These are phyloP conservation scores for Scheffersomyces stipitis DNA, from an alignment of 805 yeast genomes.

Conservation along the genomic window DNA sequence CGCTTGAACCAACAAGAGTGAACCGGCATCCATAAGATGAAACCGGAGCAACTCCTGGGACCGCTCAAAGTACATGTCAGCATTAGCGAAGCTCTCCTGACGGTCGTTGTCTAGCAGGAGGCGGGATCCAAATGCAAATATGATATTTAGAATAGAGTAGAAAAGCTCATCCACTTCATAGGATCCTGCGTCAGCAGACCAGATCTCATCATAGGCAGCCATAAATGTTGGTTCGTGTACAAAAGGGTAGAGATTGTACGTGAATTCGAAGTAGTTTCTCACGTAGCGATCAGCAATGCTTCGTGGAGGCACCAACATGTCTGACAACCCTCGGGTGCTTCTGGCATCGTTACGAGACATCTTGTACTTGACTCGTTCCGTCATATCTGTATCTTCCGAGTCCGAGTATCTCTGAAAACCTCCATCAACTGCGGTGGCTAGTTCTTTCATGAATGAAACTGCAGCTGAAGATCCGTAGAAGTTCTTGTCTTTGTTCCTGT, in stretches of 20 bases:
- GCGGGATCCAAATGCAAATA: conserved; percentile 20
- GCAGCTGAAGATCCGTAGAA: conserved; percentile 12
- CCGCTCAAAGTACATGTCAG: conserved; percentile 19
- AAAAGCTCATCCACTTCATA: conserved; percentile 15
- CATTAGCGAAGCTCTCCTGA: background rate
- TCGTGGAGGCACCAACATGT: conserved; percentile 15
- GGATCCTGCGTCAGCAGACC: conserved; percentile 8
- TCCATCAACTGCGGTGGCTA: conserved; percentile 7
- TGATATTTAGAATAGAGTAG: conserved; percentile 20
- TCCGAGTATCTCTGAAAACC: background rate
- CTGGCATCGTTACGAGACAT: conserved; percentile 7
- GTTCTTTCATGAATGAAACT: conserved; percentile 12
- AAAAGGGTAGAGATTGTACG: conserved; percentile 22
- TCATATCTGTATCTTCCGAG: conserved; percentile 1
- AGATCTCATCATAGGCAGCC: conserved; percentile 16
- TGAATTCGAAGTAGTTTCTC: conserved; percentile 17
- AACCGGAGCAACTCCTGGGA: conserved; percentile 17
- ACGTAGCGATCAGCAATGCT: conserved; percentile 19
- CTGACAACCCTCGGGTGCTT: conserved; percentile 2
- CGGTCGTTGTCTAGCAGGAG: background rate
- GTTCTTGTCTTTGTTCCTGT: conserved; percentile 4
- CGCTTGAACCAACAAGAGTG: conserved; percentile 21
- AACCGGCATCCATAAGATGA: conserved; percentile 20
- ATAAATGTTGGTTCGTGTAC: conserved; percentile 21
- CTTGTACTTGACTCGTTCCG: conserved; percentile 1